Conservation (phyloP, 2,329 filamentous ascomycete species). For the Aspergillus thermomutatus region DNA sequence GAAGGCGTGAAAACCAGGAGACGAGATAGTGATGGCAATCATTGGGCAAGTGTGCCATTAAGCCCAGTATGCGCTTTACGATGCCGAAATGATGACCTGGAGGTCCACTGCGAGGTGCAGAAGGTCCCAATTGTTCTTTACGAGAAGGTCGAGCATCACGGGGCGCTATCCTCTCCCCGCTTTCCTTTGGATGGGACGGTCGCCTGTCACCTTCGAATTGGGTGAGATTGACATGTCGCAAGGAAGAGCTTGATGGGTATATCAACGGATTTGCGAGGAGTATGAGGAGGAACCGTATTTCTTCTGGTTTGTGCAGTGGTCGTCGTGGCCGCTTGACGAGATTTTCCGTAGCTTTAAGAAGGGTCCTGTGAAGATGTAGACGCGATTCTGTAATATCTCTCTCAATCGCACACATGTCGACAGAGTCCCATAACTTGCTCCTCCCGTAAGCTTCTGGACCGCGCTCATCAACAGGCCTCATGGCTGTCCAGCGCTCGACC, state of each 20-base stretch:
- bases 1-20: slow-evolving; percentile 72
- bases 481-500: slow-evolving; percentile 57
- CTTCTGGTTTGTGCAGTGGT: slow-evolving; percentile 63
- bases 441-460: slow-evolving; percentile 19
- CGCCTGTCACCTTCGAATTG: slow-evolving; percentile 22
- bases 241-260: slow-evolving; percentile 42
- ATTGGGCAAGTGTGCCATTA: slow-evolving; percentile 71
- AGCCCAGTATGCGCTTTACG: slow-evolving; percentile 77
- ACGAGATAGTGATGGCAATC: slow-evolving; percentile 75
- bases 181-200: slow-evolving; percentile 27
- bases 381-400: slow-evolving; percentile 59
- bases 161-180: slow-evolving; percentile 13
- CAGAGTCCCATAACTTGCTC: slow-evolving; percentile 38
- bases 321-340: slow-evolving; percentile 76
- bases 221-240: slow-evolving; percentile 11
- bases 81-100: slow-evolving; percentile 75
- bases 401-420: slow-evolving; percentile 47
- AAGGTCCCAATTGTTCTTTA: slow-evolving; percentile 12
- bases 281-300: slow-evolving; percentile 75
- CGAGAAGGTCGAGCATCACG: slow-evolving; percentile 14
- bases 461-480: slow-evolving; percentile 39
- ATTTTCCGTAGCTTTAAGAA: slow-evolving; percentile 76
- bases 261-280: slow-evolving; percentile 76
- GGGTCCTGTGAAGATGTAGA: slow-evolving; percentile 63
- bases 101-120: slow-evolving; percentile 28